Conservation (phyloP, 345 rosid species). For the Combretum micranthum region DNA sequence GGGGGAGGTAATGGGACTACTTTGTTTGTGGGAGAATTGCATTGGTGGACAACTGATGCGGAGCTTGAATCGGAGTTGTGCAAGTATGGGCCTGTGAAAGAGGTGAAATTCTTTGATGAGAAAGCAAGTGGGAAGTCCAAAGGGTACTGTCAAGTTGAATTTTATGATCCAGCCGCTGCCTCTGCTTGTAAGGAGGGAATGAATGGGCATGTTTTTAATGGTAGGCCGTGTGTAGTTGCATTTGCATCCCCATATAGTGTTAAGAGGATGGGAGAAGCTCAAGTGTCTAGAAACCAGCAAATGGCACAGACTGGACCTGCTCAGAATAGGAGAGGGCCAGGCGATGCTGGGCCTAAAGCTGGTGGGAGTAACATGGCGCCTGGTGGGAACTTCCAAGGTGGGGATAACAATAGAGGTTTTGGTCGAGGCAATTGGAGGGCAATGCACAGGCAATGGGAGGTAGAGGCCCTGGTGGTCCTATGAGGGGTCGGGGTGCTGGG, state of each 20-base stretch:
- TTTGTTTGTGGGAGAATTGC: constrained; percentile 79
- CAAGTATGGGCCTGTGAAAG: constrained; percentile 67
- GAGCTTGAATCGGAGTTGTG: constrained; percentile 60
- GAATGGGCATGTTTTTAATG: constrained; percentile 66
- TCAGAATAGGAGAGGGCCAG: constrained; percentile 49
- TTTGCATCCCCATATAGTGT: constrained; percentile 59
- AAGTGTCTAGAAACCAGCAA: constrained; percentile 53
- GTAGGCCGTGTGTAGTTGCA: constrained; percentile 76
- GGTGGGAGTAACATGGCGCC: constrained; percentile 34
- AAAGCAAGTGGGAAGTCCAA: constrained; percentile 85
- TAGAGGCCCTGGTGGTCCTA: constrained; percentile 68
- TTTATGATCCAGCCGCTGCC: constrained; percentile 60
- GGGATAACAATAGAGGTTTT: constrained; percentile 49
- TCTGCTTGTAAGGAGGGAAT: constrained; percentile 69
- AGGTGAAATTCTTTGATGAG: constrained; percentile 83
- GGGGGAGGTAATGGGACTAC: constrained; percentile 39
- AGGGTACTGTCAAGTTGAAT: constrained; percentile 86
- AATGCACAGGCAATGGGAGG: constrained; percentile 62
- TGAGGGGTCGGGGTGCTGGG: constrained; percentile 59
- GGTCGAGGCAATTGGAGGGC: constrained; percentile 74
- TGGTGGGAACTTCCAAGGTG: constrained; percentile 68
- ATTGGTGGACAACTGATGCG: constrained; percentile 94
- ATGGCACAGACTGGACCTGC: constrained; percentile 29
- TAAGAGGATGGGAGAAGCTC: constrained; percentile 74
- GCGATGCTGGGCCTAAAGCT: constrained; percentile 36